Conservation (phyloP, 1,139 yeast species). For the Waltiozyma sp. region DNA sequence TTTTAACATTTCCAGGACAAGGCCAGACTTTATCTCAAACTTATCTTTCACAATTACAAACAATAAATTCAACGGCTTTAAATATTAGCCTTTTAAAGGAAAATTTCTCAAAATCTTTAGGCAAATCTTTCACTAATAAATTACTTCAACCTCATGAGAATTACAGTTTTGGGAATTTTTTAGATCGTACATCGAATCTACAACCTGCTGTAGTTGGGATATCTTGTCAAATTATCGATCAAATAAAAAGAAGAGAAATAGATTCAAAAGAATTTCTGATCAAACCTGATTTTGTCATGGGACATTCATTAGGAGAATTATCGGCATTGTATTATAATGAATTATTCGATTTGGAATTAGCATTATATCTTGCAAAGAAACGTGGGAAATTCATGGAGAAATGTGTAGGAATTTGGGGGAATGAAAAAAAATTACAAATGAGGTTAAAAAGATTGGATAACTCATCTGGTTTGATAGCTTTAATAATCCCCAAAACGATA, state of each 20-base stretch:
- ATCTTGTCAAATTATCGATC: constrained; percentile 24
- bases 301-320: constrained; percentile 54
- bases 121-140: constrained; percentile 1
- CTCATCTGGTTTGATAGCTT: constrained; percentile 31
- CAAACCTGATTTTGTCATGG: constrained; percentile 25
- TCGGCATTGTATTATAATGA: constrained; percentile 33
- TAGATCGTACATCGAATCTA: constrained; percentile 28
- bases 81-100: constrained; percentile 6
- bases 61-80: constrained; percentile 5
- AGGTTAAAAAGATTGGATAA: background rate
- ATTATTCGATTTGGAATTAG: constrained; percentile 23
- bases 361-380: constrained; percentile 26
- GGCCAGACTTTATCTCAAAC: constrained; percentile 10
- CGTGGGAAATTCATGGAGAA: constrained; percentile 35
- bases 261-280: constrained; percentile 11
- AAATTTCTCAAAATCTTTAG: constrained; percentile 5
- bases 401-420: constrained; percentile 8
- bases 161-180: background rate
- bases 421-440: constrained; percentile 3
- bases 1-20: constrained; percentile 17
- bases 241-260: constrained; percentile 19
- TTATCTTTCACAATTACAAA: constrained; percentile 3
- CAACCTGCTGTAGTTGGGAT: constrained; percentile 39
- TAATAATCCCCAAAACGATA: constrained; percentile 13
- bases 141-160: constrained; percentile 1